Percentiles rank a stretch among this genome's conserved stretches.
phyloP scores from a whole-genome alignment of 2,329 filamentous ascomycete species.

The Microsporum audouinii region DNA sequence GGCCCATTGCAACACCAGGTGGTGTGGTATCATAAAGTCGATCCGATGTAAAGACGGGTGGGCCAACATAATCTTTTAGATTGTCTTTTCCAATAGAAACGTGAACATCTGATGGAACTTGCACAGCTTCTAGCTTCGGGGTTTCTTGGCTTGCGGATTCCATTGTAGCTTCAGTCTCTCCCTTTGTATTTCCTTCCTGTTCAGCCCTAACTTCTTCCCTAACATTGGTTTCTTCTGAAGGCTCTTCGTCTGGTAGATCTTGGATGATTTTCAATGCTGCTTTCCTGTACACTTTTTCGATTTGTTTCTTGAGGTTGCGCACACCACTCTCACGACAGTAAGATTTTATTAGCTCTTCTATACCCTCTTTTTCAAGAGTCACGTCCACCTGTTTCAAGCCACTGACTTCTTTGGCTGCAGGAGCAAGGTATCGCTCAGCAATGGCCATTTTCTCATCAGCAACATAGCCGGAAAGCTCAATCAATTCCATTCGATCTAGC shows the following conservation, averaged over 20 bases:
- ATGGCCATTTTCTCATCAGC: conserved; percentile 99
- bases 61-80: conserved; percentile 91
- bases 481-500: conserved; percentile 95
- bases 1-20: conserved; percentile 89
- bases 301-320: conserved; percentile 96
- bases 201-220: conserved; percentile 78
- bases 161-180: background rate
- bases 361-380: conserved; percentile 71
- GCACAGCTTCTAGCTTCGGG: conserved; percentile 37
- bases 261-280: conserved; percentile 94
- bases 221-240: conserved; percentile 51
- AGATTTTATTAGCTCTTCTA: conserved; percentile 94
- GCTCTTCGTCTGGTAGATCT: conserved; percentile 14
- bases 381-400: conserved; percentile 86
- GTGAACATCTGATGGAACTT: conserved; percentile 81
- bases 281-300: conserved; percentile 97
- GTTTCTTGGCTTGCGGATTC: background rate
- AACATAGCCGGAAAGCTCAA: conserved; percentile 90
- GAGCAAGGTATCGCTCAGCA: conserved; percentile 81
- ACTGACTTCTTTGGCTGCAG: conserved; percentile 85
- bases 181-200: conserved; percentile 44
- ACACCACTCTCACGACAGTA: conserved; percentile 97
- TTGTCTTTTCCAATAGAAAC: conserved; percentile 80
- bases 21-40: conserved; percentile 89
- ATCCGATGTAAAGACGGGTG: conserved; percentile 90